phyloP scores from a whole-genome alignment of 345 rosid species.

The Populus tremula region DNA sequence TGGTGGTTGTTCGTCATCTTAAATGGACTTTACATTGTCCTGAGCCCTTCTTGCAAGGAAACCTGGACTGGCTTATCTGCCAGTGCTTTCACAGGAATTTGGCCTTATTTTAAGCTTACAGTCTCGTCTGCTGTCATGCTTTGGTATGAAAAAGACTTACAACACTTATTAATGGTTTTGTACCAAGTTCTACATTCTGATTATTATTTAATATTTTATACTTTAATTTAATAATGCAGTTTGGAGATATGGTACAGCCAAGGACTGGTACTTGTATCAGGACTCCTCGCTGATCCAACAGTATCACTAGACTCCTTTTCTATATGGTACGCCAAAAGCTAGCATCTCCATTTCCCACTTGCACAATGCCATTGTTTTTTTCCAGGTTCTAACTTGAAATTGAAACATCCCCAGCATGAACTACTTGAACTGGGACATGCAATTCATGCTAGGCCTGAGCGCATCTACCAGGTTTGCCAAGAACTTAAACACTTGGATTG shows the following conservation, averaged over 20 bases:
- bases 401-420: slow-evolving; percentile 57
- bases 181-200: not conserved
- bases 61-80: slow-evolving; percentile 83
- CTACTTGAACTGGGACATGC: slow-evolving; percentile 83
- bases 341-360: not conserved
- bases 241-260: slow-evolving; percentile 98
- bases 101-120: slow-evolving; percentile 96
- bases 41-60: slow-evolving; percentile 68
- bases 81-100: slow-evolving; percentile 61
- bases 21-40: slow-evolving; percentile 52
- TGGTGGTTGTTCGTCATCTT: slow-evolving; percentile 73
- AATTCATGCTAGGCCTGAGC: slow-evolving; percentile 78
- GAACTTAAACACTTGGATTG: not conserved
- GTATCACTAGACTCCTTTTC: slow-evolving; percentile 80
- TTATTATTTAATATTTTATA: not conserved
- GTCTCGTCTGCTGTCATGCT: slow-evolving; percentile 85
- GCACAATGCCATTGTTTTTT: not conserved
- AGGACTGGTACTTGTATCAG: slow-evolving; percentile 85
- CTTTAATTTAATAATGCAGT: slow-evolving; percentile 30
- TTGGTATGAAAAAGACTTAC: slow-evolving; percentile 43
- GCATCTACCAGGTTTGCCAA: slow-evolving; percentile 72
- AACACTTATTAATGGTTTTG: not conserved
- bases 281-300: slow-evolving; percentile 71
- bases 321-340: slow-evolving; percentile 51
- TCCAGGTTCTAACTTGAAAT: not conserved